Base-by-base conservation (phyloP, 1,284 basidiomycete genomes). In the Polyporus tsugae region DNA sequence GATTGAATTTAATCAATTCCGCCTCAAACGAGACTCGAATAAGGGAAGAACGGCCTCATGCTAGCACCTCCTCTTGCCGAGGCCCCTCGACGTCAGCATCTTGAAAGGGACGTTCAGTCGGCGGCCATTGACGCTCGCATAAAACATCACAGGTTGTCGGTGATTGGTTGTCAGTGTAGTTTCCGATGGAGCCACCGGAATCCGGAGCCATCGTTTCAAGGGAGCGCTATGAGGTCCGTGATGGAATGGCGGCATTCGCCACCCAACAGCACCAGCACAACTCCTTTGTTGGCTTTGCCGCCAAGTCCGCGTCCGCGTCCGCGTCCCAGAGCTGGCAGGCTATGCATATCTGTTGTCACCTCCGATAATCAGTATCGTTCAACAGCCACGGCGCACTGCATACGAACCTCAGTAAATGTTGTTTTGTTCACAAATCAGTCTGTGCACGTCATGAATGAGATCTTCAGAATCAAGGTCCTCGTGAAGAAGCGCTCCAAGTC, bases 211-310 rank as follows among this genome's bases (percentile, higher is more conserved):
- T 22, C 7, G 46, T 7, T 4, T 49, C 22, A n/a, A 49, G 22
- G n/a, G n/a, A 49, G 46, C 46, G 46, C n/a, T 49, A 49, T 25
- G 46, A 49, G 46, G 46, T 49, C 46, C 22, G 46, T 49, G 10
- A 22, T 49, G n/a, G 9, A 22, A 49, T 7, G 22, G n/a, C 46
- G n/a, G 13, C 44, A 46, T 46, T 46, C 44, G 44, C 44, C 7
- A 46, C 44, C 44, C 6, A 7, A 46, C 44, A 46, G n/a, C 19
- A 19, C 6, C n/a, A 7, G n/a, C 44, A 46, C n/a, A 19, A 22
- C 7, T 46, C n/a, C 44, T 46, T 15, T 46, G 44, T 46, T n/a
- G 44, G 13, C 44, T 46, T 13, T 41, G 39, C n/a, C n/a, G n/a
- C n/a, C n/a, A n/a, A n/a, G n/a, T n/a, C n/a, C n/a, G n/a, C 1